phyloP scores from a whole-genome alignment of 2,329 filamentous ascomycete genomes.

The Endoconidiophora polonica region DNA sequence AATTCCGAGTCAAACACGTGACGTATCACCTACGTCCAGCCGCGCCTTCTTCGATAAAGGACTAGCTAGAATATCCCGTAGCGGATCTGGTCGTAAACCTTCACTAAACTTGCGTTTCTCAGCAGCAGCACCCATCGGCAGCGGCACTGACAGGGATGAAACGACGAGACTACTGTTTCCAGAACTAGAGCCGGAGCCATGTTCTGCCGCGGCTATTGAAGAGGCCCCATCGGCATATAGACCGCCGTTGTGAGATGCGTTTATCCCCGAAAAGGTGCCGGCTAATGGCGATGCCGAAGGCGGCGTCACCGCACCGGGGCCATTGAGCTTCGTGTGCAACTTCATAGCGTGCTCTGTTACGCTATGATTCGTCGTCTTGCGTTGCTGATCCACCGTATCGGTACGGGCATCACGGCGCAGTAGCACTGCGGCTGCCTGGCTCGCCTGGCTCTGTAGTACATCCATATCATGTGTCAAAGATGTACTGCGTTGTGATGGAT shows the following conservation, averaged over 20 bases:
- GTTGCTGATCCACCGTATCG: constrained; percentile 26
- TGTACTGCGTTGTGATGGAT: no score
- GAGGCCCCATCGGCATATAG: no score
- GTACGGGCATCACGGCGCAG: constrained; percentile 42
- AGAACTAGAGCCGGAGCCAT: no score
- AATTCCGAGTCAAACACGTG: background rate
- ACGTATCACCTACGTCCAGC: background rate
- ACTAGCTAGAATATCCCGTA: constrained; percentile 13
- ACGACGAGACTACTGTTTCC: background rate
- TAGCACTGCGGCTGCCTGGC: constrained; percentile 45
- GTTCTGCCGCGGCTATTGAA: no score
- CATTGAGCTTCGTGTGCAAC: constrained; percentile 5
- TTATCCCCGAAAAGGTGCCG: no score
- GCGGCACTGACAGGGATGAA: background rate
- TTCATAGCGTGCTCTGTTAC: constrained; percentile 1
- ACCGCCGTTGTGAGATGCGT: no score
- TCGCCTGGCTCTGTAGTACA: constrained; percentile 40
- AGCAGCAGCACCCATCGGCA: constrained; percentile 4
- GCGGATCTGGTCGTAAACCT: constrained; percentile 19
- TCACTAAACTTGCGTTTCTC: constrained; percentile 13
- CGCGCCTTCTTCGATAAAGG: constrained; percentile 2
- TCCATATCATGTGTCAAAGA: no score
- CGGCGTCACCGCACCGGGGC: background rate
- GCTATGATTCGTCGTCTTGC: background rate
- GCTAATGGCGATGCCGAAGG: no score